Conservation (phyloP, 2,329 filamentous ascomycete genomes). For the Penicillium italicum region DNA sequence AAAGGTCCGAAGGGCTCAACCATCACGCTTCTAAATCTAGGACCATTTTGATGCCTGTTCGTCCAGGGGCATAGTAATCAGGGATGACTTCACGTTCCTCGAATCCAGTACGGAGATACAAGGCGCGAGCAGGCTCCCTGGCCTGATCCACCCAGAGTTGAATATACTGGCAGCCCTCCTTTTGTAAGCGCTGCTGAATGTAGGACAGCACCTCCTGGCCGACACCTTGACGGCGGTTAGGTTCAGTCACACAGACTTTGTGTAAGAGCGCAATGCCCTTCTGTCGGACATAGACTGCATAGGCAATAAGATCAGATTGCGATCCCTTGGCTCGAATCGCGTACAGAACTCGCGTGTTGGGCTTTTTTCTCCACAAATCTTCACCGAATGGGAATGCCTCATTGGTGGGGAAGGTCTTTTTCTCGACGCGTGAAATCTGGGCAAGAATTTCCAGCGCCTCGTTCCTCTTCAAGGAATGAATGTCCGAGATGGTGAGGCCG, state of each 20-base stretch:
- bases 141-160: conserved; percentile 53
- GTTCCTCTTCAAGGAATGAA: conserved; percentile 36
- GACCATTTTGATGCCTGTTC: conserved; percentile 47
- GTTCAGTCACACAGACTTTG: conserved; percentile 51
- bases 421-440: conserved; percentile 43
- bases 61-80: conserved; percentile 51
- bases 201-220: conserved; percentile 45
- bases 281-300: conserved; percentile 47
- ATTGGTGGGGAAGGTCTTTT: conserved; percentile 50
- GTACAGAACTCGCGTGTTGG: conserved; percentile 46
- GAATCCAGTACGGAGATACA: conserved; percentile 49
- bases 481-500: conserved; percentile 31
- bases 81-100: conserved; percentile 44
- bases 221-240: conserved; percentile 47
- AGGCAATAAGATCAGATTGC: conserved; percentile 39
- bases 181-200: conserved; percentile 42
- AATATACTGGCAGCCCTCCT: conserved; percentile 48
- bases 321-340: conserved; percentile 21
- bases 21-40: conserved; percentile 32
- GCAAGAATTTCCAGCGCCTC: conserved; percentile 37
- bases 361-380: conserved; percentile 48
- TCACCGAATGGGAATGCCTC: conserved; percentile 49
- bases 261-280: conserved; percentile 48
- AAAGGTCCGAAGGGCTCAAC: conserved; percentile 19
- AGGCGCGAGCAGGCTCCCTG: conserved; percentile 42